Evolutionary conservation across 1,284 basidiomycete species (phyloP).

Genomic region (Tilletia walkeri): DNA sequence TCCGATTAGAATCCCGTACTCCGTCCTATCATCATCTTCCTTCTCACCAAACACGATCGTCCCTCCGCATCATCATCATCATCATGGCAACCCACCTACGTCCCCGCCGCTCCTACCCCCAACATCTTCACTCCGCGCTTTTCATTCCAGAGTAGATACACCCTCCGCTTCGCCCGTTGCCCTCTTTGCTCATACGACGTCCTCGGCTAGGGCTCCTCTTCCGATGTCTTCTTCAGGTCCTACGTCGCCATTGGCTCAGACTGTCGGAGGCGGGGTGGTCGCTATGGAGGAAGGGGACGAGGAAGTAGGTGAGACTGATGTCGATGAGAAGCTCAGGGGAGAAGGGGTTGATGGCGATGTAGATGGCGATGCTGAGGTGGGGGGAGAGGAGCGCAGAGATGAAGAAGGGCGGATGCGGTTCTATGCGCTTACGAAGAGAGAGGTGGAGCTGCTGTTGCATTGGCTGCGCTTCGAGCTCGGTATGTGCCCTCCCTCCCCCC

Average conservation of each 20-base stretch:
- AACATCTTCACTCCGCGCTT: background rate
- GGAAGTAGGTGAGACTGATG: too few species aligned
- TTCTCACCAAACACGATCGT: background rate
- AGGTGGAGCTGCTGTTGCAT: slow-evolving; percentile 12
- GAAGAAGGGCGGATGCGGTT: slow-evolving; percentile 2
- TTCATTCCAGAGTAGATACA: background rate
- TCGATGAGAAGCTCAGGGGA: too few species aligned
- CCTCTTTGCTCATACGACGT: background rate
- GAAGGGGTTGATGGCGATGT: background rate
- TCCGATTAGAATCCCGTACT: background rate
- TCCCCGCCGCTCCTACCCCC: background rate
- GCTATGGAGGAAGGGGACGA: too few species aligned
- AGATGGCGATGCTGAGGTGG: background rate
- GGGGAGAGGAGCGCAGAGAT: background rate
- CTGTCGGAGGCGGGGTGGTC: background rate
- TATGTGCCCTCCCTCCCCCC: background rate
- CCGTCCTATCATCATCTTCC: background rate
- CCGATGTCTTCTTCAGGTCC: background rate
- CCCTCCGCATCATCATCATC: background rate
- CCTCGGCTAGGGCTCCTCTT: background rate
- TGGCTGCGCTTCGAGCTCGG: slow-evolving; percentile 5
- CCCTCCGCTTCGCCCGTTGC: background rate
- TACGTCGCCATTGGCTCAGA: background rate
- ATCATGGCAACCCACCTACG: background rate
- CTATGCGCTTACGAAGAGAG: background rate